Base-by-base conservation (phyloP, 2,329 filamentous ascomycete genomes). In the Colletotrichum musae region DNA sequence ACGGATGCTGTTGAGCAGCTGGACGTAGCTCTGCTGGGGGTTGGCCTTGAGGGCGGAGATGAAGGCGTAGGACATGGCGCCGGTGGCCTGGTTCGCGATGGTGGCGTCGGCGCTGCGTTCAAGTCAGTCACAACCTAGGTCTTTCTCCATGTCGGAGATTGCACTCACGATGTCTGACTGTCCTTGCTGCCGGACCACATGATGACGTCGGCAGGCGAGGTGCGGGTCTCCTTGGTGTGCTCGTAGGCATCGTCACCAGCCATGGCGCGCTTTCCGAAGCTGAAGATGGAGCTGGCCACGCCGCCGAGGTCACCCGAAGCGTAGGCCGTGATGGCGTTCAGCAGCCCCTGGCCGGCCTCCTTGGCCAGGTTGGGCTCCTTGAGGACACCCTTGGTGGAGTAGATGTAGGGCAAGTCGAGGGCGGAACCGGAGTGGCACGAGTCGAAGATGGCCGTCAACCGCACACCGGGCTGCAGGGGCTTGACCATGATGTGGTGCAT, bases 161-260 rank as follows among this genome's bases (percentile, higher is more conserved):
- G 1, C 39, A 79, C 81, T 75, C 70, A 84, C 91, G 93, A 95
- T 74, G 96, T 99, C 82, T 98, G 96, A 71, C 92, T 90, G 78
- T 99, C 96, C 82, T 97, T 98, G 84, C 94, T 97, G 66, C 96
- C 96, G 70, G 94, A 97, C 93, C 95, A 97, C 93, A 98, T 97
- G 78, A 99, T 90, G 39, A 99, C 96, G 81, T 99, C 96, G 48
- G 96, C 96, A 1, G 95, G 92, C 63, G 93, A 96, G 16, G 96
- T 98, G 84, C 97, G 97, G 50, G 95, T 98, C 73, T 92, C 88
- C 78, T 94, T 87, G 71, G 95, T 93, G 79, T 90, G 91, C 82
- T 97, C 88, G 80, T 94, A 92, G 18, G 92, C 91, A 43, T 92
- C 89, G 73, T 96, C 91, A 73, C 95, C 95, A 70, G 84, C 88